A percentile compares a stretch with the other conserved stretches of the same genome.
Evolutionary conservation across 2,329 filamentous ascomycete genomes (phyloP).

Genomic region (Diaporthe humulicola): DNA sequence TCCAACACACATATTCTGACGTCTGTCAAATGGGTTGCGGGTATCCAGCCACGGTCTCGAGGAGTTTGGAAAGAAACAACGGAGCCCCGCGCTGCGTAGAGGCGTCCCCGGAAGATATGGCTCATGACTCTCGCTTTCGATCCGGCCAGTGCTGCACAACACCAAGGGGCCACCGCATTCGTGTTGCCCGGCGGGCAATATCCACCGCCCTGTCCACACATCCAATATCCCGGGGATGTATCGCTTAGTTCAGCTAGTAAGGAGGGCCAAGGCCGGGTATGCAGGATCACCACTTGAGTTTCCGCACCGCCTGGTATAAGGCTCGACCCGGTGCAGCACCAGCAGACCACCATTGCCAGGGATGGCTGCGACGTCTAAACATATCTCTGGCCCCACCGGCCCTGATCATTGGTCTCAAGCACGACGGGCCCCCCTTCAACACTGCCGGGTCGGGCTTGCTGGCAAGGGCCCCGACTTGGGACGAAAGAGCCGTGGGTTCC

Average conservation of each 20-base stretch:
- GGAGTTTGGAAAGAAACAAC: background rate
- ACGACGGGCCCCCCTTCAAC: background rate
- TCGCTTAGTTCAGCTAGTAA: slow-evolving; percentile 16
- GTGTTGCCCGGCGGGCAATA: slow-evolving; percentile 6
- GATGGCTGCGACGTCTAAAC: slow-evolving; percentile 21
- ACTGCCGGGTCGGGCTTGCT: background rate
- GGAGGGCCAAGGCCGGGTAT: slow-evolving; percentile 19
- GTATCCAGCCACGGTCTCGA: background rate
- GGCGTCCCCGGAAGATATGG: background rate
- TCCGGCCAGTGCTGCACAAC: background rate
- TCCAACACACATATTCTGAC: background rate
- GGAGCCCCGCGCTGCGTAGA: background rate
- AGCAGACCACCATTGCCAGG: background rate
- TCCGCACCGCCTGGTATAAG: background rate
- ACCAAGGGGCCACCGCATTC: background rate
- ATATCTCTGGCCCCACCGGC: background rate
- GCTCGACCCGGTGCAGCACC: slow-evolving; percentile 2
- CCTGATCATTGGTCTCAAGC: background rate
- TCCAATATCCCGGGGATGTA: background rate
- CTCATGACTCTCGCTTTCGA: slow-evolving; percentile 4
- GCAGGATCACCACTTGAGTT: slow-evolving; percentile 15
- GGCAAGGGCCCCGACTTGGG: slow-evolving; percentile 9
- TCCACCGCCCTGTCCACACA: background rate
- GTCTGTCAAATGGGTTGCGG: background rate
- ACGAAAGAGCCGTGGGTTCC: slow-evolving; percentile 3